Evolutionary conservation across 352 stramenopile species (phyloP), one percentile per base, ranked within the genome.

Genomic region (Phytophthora pini): DNA sequence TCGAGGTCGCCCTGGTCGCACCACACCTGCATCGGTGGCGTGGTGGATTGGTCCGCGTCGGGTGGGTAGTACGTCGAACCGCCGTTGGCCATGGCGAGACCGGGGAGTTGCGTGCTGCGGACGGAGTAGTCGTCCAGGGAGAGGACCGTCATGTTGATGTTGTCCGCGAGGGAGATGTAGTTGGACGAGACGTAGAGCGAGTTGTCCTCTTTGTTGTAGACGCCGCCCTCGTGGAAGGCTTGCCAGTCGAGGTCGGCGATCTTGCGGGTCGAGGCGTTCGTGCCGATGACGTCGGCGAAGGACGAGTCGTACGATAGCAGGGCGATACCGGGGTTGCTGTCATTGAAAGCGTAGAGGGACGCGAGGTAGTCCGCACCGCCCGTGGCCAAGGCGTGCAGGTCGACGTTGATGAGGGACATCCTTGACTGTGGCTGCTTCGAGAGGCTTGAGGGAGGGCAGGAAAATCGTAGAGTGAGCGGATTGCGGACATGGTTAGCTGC

Each of bases 181-280:
- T 69, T 69, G 52, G 61, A 69, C 31, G 61, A 69, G 27, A 64
- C 55, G 31, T 69, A 69, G 20, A 69, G 32, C 4, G 36, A 50
- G 38, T 69, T 69, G 53, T 69, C 61, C 39, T 58, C 24, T 26
- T 64, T 69, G 53, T 64, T 69, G 53, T 69, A 69, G 15, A 64
- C 52, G 15, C 61, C 61, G 17, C 46, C 61, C 17, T 69, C 61
- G 39, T 69, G 61, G 31, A 69, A 69, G 0, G 61, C 61, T 31
- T 63, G 29, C 61, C 61, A 69, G 53, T 49, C 39, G 4, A 69
- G 32, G 24, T 63, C 31, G 20, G 61, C 45, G 39, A 69, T 26
- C 15, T 58, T 40, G 10, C 15, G 47, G 9, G 46, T 36, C 0
- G 61, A 55, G 15, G 46, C 31, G 53, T 59, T 69, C 20, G 38